phyloP scores from a whole-genome alignment of 306 rosid species.

The Parietaria judaica region DNA sequence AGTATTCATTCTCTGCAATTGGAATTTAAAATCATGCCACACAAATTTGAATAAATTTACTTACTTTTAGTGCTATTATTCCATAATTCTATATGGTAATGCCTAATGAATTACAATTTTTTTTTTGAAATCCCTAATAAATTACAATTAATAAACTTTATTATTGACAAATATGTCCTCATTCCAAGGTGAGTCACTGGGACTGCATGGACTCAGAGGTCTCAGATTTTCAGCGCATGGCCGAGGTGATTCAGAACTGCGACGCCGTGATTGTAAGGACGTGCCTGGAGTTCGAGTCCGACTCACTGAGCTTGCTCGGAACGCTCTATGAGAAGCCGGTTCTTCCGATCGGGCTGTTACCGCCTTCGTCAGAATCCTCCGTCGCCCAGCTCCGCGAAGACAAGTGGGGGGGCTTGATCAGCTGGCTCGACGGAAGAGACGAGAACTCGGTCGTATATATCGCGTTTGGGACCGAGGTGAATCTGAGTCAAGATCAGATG shows the following conservation, averaged over 20 bases:
- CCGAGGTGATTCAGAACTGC: neutral
- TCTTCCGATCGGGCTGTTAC: conserved; percentile 18
- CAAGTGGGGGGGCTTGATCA: neutral
- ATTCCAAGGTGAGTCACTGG: conserved; percentile 14
- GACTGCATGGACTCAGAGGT: conserved; percentile 15
- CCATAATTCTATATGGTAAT: no score
- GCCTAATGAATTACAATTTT: no score
- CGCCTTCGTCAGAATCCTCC: neutral
- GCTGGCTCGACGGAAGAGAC: conserved; percentile 11
- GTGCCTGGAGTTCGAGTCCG: conserved; percentile 12
- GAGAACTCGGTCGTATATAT: conserved; percentile 20
- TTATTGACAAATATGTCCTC: no score
- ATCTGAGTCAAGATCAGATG: conserved; percentile 1
- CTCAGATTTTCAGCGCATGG: neutral
- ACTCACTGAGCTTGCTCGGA: conserved; percentile 8
- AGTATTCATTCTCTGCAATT: no score
- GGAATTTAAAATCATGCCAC: no score
- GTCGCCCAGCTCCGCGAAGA: no score
- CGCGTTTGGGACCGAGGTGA: conserved; percentile 20
- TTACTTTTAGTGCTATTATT: no score
- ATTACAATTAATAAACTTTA: no score
- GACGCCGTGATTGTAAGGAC: neutral
- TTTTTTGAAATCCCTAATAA: no score
- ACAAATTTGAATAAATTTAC: no score
- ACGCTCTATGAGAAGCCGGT: conserved; percentile 18